Conservation (phyloP, 2,329 filamentous ascomycete genomes). For the Sporothrix globosa region DNA sequence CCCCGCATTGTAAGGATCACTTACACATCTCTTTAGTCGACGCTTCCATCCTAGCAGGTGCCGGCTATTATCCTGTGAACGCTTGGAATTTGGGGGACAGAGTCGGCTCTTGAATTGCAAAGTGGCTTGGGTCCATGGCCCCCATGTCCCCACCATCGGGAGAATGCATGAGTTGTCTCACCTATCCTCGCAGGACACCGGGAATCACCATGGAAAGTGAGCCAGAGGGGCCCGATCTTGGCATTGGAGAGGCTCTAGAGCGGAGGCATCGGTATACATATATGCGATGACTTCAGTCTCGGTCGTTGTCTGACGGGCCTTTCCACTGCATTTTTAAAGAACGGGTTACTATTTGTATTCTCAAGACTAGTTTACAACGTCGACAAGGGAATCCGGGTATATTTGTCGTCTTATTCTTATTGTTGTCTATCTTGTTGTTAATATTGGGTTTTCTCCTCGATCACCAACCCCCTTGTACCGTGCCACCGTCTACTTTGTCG, state of each 20-base stretch:
- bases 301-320: neutral
- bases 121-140: neutral
- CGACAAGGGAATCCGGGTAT: neutral
- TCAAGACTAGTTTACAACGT: neutral
- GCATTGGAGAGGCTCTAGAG: neutral
- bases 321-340: too few relatives aligned
- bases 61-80: slow-evolving; percentile 17
- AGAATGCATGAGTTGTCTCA: neutral
- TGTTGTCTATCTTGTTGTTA: too few relatives aligned
- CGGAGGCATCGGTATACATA: slow-evolving; percentile 22
- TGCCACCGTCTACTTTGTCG: neutral
- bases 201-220: neutral
- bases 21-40: neutral
- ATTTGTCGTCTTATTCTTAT: neutral
- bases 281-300: slow-evolving; percentile 11
- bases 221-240: slow-evolving; percentile 7
- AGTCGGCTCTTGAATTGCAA: slow-evolving; percentile 18
- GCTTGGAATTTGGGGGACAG: neutral
- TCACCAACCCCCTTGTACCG: neutral
- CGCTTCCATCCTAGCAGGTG: slow-evolving; percentile 3
- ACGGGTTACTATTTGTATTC: too few relatives aligned
- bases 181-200: neutral
- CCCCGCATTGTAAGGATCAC: slow-evolving; percentile 2
- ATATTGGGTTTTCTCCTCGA: too few relatives aligned
- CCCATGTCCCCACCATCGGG: slow-evolving; percentile 14